Conservation (phyloP, 202 grass and related monocot species). For the Hordeum pubiflorum region DNA sequence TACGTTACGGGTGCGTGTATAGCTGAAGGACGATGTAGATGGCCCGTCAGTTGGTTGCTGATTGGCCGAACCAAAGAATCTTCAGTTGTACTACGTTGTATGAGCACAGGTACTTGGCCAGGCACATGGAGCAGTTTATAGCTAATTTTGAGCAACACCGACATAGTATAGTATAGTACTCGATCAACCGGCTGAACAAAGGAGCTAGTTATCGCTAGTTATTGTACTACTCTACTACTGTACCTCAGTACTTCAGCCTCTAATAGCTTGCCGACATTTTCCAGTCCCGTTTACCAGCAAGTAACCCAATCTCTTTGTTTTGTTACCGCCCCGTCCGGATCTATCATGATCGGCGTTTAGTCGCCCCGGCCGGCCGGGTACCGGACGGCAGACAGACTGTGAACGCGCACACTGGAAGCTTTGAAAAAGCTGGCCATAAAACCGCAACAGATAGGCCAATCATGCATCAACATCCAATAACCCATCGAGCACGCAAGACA, state of each 20-base stretch:
- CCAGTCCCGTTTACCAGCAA: not conserved
- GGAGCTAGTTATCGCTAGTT: not conserved
- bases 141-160: not conserved
- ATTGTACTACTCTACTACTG: no score
- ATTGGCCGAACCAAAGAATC: not conserved
- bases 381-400: not conserved
- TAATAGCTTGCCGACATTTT: not conserved
- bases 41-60: not conserved
- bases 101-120: not conserved
- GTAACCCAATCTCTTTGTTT: not conserved
- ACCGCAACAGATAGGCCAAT: not conserved
- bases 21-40: not conserved
- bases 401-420: constrained; percentile 16
- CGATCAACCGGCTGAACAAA: not conserved
- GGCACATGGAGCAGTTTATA: not conserved
- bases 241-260: no score
- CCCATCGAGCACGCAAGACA: not conserved
- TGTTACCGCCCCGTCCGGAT: not conserved
- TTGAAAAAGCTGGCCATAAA: not conserved
- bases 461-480: not conserved
- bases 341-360: not conserved
- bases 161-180: not conserved
- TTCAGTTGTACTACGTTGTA: not conserved
- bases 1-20: not conserved
- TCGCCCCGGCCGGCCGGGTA: not conserved